These are phyloP conservation scores for Boletus eberwhitei DNA, from an alignment of 768 basidiomycete species.

Conservation along the genomic window DNA sequence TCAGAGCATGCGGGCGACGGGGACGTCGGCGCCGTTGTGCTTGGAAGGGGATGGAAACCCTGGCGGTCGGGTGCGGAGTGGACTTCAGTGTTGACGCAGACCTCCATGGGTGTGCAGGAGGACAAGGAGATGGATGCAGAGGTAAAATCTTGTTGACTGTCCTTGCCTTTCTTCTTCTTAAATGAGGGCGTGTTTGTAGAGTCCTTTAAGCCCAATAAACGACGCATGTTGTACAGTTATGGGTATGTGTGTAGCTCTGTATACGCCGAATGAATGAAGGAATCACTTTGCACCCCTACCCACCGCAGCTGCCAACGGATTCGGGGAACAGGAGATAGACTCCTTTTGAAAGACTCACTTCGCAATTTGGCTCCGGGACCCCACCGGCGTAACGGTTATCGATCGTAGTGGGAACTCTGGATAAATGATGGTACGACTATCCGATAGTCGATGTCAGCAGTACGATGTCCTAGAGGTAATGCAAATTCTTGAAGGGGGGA, in stretches of 20 bases:
- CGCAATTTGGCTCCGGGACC: neutral
- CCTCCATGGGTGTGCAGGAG: constrained; percentile 17
- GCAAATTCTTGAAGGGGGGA: neutral
- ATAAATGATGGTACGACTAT: neutral
- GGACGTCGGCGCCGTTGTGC: constrained; percentile 15
- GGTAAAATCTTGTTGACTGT: constrained; percentile 16
- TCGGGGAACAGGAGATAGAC: constrained; percentile 6
- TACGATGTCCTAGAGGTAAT: neutral
- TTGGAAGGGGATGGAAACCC: constrained; percentile 17
- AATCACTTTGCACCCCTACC: constrained; percentile 5
- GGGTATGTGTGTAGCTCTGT: constrained; percentile 10
- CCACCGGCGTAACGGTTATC: neutral
- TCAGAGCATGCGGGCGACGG: constrained; percentile 22
- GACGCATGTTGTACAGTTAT: constrained; percentile 27
- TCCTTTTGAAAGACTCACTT: constrained; percentile 11
- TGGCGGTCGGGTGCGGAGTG: constrained; percentile 19
- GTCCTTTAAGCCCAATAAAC: constrained; percentile 30
- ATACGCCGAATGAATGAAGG: constrained; percentile 16
- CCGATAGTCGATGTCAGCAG: neutral
- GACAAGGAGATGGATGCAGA: constrained; percentile 1
- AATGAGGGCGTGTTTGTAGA: constrained; percentile 8
- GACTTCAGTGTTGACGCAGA: constrained; percentile 30
- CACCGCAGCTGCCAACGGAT: constrained; percentile 17
- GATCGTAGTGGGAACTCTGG: neutral
- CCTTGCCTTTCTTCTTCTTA: constrained; percentile 26